These are phyloP conservation scores for Parasitella parasitica DNA, from an alignment of 371 early-diverging fungal species.

Conservation along the genomic window DNA sequence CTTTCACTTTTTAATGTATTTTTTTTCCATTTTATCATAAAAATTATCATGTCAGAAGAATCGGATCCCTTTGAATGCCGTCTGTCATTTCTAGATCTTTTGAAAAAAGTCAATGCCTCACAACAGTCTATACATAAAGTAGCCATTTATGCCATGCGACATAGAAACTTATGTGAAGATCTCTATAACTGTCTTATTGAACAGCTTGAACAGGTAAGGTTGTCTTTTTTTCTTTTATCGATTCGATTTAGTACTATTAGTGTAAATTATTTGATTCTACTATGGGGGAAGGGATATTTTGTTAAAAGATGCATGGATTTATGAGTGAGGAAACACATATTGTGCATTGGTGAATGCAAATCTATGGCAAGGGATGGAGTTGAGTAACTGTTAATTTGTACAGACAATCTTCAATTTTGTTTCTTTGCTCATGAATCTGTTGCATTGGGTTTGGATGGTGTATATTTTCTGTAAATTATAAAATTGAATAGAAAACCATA, in stretches of 20 bases:
- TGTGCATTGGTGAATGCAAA: neutral
- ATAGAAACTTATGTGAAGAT: conserved; percentile 68
- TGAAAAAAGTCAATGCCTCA: conserved; percentile 73
- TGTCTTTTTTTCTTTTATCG: conserved; percentile 6
- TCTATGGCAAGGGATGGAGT: neutral
- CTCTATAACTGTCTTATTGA: conserved; percentile 75
- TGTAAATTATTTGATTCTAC: neutral
- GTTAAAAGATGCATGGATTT: neutral
- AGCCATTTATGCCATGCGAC: conserved; percentile 66
- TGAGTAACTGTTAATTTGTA: no score
- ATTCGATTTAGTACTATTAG: neutral
- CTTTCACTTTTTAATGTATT: neutral
- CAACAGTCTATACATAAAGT: conserved; percentile 76
- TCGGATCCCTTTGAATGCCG: conserved; percentile 82
- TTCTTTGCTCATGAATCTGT: neutral
- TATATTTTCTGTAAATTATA: neutral
- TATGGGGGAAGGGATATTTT: neutral
- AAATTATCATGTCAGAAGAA: conserved; percentile 39
- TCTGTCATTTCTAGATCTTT: conserved; percentile 58
- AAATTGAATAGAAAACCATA: neutral
- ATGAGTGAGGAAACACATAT: neutral
- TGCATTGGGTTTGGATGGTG: neutral
- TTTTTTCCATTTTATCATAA: neutral
- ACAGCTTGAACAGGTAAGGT: conserved; percentile 65
- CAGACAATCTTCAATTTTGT: no score